phyloP scores from a whole-genome alignment of 2,329 filamentous ascomycete species.

The Colletotrichum lupini region DNA sequence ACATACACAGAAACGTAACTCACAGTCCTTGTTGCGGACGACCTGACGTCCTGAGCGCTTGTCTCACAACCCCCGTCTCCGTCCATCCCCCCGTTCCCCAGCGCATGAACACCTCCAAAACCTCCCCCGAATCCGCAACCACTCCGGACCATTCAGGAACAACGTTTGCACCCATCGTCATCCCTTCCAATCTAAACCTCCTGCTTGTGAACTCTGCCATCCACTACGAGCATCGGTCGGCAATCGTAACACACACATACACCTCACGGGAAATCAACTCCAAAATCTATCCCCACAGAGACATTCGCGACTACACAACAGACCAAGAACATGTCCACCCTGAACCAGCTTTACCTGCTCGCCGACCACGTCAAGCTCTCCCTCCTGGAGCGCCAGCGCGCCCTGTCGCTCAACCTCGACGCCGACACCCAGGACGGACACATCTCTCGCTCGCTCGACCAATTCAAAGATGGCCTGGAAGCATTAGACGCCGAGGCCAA shows the following conservation, averaged over 20 bases:
- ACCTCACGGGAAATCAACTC: too few relatives aligned
- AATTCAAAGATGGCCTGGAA: slow-evolving; percentile 83
- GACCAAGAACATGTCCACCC: slow-evolving; percentile 60
- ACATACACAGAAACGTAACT: slow-evolving; percentile 23
- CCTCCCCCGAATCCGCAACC: slow-evolving; percentile 19
- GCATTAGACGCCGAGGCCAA: slow-evolving; percentile 72
- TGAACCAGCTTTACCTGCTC: slow-evolving; percentile 87
- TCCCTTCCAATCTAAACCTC: neutral
- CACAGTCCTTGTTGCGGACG: slow-evolving; percentile 5
- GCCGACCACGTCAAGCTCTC: slow-evolving; percentile 98
- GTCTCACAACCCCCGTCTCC: slow-evolving; percentile 14
- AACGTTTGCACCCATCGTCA: slow-evolving; percentile 1
- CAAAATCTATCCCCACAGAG: neutral
- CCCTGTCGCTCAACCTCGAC: slow-evolving; percentile 82
- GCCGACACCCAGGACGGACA: slow-evolving; percentile 87
- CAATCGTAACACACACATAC: neutral
- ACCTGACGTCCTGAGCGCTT: slow-evolving; percentile 10
- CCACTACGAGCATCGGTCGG: neutral
- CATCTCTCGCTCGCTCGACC: slow-evolving; percentile 88
- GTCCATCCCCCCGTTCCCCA: neutral
- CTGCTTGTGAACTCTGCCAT: neutral
- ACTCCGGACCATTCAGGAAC: slow-evolving; percentile 11
- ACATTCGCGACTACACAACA: neutral
- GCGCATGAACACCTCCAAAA: slow-evolving; percentile 31
- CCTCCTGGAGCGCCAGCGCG: slow-evolving; percentile 89